These are phyloP conservation scores for Boletus bicolor DNA, from an alignment of 768 basidiomycete species.

Conservation along the genomic window DNA sequence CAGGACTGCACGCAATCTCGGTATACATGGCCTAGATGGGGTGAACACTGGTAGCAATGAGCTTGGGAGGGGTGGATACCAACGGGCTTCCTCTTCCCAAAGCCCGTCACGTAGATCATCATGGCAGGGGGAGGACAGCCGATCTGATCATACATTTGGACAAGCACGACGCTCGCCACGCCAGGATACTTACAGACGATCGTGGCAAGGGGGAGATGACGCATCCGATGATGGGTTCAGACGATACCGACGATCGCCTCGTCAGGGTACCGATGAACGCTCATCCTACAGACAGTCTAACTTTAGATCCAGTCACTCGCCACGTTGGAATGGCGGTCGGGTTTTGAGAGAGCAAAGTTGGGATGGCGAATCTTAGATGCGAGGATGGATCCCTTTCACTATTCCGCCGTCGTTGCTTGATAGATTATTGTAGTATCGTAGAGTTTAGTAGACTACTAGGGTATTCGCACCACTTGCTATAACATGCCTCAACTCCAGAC, in stretches of 20 bases:
- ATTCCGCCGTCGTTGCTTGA: not conserved
- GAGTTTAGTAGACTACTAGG: not conserved
- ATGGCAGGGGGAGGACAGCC: constrained; percentile 5
- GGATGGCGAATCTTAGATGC: not conserved
- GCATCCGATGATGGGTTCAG: not conserved
- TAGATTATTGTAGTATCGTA: constrained; percentile 6
- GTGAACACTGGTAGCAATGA: constrained; percentile 16
- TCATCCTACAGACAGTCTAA: constrained; percentile 3
- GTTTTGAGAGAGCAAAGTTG: constrained; percentile 6
- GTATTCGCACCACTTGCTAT: not conserved
- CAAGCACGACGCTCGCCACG: constrained; percentile 1
- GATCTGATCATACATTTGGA: not conserved
- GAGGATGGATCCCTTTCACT: not conserved
- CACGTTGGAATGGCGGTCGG: constrained; percentile 1
- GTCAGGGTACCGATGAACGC: constrained; percentile 2
- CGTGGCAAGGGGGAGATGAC: not conserved
- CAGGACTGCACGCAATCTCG: constrained; percentile 50
- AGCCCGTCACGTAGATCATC: constrained; percentile 9
- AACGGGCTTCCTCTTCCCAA: constrained; percentile 5
- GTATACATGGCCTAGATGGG: constrained; percentile 37
- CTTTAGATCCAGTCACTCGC: constrained; percentile 3
- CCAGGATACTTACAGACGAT: not conserved
- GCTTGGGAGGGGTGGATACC: not conserved
- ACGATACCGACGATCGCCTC: not conserved
- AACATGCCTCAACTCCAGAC: not conserved